Evolutionary conservation across 306 rosid species (phyloP).

Genomic region (Lablab purpureus): DNA sequence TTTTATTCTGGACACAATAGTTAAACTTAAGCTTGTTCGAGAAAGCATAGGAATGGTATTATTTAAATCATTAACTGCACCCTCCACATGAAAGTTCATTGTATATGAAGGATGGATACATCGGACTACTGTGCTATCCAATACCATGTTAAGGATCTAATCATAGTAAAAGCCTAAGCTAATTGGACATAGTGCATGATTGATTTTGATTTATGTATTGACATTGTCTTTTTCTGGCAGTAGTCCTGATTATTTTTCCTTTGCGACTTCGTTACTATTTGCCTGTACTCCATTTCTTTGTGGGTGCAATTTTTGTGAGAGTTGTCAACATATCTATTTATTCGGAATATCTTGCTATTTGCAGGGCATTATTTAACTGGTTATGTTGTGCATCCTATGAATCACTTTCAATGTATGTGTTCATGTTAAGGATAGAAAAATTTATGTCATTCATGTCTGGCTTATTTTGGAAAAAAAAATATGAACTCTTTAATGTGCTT

Average conservation of each 20-base stretch:
- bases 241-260: neutral
- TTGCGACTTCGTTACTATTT: neutral
- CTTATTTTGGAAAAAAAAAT: constrained; percentile 32
- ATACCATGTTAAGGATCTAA: neutral
- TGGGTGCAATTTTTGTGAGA: constrained; percentile 5
- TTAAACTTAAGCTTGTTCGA: neutral
- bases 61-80: neutral
- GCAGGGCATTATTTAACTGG: neutral
- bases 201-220: constrained; percentile 5
- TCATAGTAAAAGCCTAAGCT: constrained; percentile 15
- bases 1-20: neutral
- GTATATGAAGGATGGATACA: constrained; percentile 20
- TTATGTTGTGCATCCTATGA: neutral
- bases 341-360: constrained; percentile 32
- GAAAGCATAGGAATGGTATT: neutral
- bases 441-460: constrained; percentile 24
- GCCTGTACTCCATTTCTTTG: constrained; percentile 23
- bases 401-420: constrained; percentile 29
- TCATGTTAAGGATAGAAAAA: neutral
- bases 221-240: neutral
- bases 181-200: constrained; percentile 6
- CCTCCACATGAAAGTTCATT: neutral
- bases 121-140: neutral
- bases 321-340: neutral
- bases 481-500: constrained; percentile 36